phyloP scores from a whole-genome alignment of 2,329 filamentous ascomycete genomes.

The Sordariomycetes sp. region DNA sequence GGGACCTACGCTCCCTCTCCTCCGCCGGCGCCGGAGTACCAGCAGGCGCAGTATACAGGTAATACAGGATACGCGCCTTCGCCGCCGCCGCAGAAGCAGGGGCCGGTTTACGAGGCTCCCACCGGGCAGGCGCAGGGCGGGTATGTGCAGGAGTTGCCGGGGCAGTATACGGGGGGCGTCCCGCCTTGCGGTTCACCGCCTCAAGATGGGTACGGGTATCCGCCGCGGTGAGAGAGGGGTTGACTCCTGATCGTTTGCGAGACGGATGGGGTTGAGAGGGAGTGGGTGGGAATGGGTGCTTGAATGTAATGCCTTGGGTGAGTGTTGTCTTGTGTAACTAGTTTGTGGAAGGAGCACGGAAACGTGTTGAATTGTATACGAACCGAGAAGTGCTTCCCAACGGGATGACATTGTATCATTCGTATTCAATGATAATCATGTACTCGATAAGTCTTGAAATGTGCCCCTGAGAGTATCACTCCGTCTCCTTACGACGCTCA shows the following conservation, averaged over 20 bases:
- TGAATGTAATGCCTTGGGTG: background rate
- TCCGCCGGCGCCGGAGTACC: background rate
- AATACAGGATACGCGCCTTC: background rate
- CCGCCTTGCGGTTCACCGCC: background rate
- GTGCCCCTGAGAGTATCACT: too few species aligned
- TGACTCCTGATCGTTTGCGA: too few species aligned
- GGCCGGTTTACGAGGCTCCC: constrained; percentile 1
- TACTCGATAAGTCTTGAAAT: too few species aligned
- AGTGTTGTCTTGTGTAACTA: background rate
- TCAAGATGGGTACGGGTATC: background rate
- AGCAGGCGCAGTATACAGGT: constrained; percentile 2
- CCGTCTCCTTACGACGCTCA: too few species aligned
- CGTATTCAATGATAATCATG: too few species aligned
- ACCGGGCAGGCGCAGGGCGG: background rate
- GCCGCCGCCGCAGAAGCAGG: background rate
- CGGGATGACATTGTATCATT: too few species aligned
- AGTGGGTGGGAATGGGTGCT: background rate
- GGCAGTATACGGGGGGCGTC: background rate
- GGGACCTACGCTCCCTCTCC: background rate
- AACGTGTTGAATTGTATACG: too few species aligned
- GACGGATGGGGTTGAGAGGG: too few species aligned
- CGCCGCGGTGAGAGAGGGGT: background rate
- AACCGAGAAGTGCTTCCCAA: too few species aligned
- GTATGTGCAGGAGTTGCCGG: constrained; percentile 2
- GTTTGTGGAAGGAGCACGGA: background rate